Conservation (phyloP, 1,284 basidiomycete species). For the Volvariella volvacea region DNA sequence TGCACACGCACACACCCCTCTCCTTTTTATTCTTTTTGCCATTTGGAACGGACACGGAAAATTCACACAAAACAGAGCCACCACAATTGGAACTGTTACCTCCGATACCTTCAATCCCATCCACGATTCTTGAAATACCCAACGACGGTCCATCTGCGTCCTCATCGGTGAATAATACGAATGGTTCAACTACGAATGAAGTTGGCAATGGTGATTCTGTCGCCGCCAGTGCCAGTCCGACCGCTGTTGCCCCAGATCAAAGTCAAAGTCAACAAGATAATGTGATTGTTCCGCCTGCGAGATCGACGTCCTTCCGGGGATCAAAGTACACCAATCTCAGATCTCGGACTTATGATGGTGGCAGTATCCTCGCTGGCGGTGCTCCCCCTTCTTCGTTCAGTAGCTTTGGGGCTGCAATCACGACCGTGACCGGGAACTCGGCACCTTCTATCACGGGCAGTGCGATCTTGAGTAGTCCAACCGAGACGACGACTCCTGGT, state of each 20-base stretch:
- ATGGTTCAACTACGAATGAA: too few species aligned
- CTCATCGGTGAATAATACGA: too few species aligned
- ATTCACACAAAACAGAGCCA: neutral
- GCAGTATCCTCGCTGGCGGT: neutral
- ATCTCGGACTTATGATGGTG: too few species aligned
- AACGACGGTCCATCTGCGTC: neutral
- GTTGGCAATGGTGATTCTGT: too few species aligned
- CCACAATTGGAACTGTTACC: neutral
- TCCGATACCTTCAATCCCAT: neutral
- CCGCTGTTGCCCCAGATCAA: neutral
- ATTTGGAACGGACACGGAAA: neutral
- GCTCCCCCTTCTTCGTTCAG: neutral
- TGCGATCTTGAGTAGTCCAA: neutral
- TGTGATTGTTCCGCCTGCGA: too few species aligned
- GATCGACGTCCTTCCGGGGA: too few species aligned
- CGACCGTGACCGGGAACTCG: neutral
- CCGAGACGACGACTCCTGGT: conserved; percentile 1
- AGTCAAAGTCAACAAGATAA: too few species aligned
- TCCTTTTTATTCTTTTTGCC: neutral
- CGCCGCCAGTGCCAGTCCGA: too few species aligned
- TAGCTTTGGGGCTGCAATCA: neutral
- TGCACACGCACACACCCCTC: neutral
- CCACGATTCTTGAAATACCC: neutral
- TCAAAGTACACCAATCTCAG: too few species aligned
- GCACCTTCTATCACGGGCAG: neutral